Percentiles rank a stretch among this genome's conserved stretches.
phyloP scores from a whole-genome alignment of 176 grass and related monocot species.

The Tillandsia fasciculata region DNA sequence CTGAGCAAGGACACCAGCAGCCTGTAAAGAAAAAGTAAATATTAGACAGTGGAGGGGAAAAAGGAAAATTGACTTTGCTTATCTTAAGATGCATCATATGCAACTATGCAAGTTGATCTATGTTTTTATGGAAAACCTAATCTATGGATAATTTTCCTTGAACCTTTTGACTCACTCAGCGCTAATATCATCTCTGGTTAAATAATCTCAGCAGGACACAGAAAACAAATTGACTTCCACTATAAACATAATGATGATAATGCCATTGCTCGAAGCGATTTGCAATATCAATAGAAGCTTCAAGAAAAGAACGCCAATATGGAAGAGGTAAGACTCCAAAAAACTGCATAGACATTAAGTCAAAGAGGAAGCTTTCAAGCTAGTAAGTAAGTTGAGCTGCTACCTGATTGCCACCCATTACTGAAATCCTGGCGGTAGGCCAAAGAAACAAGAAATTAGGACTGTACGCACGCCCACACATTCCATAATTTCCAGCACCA shows the following conservation, averaged over 20 bases:
- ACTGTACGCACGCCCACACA: conserved; percentile 97
- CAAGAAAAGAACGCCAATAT: not conserved
- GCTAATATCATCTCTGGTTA: not conserved
- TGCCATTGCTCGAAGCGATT: too few relatives aligned
- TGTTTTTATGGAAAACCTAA: not conserved
- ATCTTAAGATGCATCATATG: not conserved
- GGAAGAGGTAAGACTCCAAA: not conserved
- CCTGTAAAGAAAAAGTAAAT: conserved; percentile 30
- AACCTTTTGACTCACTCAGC: not conserved
- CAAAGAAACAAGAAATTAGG: conserved; percentile 92
- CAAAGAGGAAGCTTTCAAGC: not conserved
- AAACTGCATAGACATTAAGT: not conserved
- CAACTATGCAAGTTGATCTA: not conserved
- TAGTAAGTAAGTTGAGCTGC: not conserved
- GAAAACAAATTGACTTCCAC: not conserved
- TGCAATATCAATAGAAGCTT: too few relatives aligned
- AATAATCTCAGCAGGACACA: not conserved
- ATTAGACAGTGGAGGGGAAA: not conserved
- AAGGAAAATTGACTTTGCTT: not conserved
- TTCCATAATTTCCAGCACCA: conserved; percentile 98
- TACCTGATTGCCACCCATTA: conserved; percentile 96
- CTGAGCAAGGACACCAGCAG: conserved; percentile 88
- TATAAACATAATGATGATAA: not conserved
- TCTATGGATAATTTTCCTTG: too few relatives aligned
- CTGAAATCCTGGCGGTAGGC: conserved; percentile 97